These are phyloP conservation scores for Trichaptum fuscoviolaceum DNA, from an alignment of 768 basidiomycete genomes.

Conservation along the genomic window DNA sequence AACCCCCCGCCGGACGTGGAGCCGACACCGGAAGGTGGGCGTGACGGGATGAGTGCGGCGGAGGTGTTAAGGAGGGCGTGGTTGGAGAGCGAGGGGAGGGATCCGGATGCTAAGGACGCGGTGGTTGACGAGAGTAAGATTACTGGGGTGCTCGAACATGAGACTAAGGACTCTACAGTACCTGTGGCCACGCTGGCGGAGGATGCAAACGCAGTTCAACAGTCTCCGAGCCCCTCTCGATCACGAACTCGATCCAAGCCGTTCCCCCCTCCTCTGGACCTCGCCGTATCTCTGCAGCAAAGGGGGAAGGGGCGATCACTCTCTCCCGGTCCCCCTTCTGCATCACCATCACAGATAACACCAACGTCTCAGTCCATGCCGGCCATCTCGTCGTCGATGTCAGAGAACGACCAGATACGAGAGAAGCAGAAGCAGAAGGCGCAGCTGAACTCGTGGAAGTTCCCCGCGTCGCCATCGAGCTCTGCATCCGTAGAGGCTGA, in stretches of 20 bases:
- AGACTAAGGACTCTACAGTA: not conserved
- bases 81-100: not conserved
- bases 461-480: not conserved
- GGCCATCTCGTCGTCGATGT: not conserved
- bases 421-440: not conserved
- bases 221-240: not conserved
- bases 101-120: not conserved
- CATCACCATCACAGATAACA: too few relatives aligned
- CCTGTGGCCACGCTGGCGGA: not conserved
- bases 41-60: not conserved
- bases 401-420: not conserved
- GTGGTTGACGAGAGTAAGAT: not conserved
- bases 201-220: not conserved
- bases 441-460: constrained; percentile 4
- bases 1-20: not conserved
- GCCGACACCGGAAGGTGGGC: not conserved
- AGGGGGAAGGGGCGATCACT: not conserved
- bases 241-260: not conserved
- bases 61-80: not conserved
- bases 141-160: not conserved
- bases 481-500: too few relatives aligned
- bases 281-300: not conserved
- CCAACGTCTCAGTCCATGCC: too few relatives aligned
- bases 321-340: too few relatives aligned
- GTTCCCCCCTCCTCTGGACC: not conserved